Percentiles rank a stretch among this genome's conserved stretches.
Evolutionary conservation across 441 rosid genomes (phyloP).

Genomic region (Hypseocharis bilobata): DNA sequence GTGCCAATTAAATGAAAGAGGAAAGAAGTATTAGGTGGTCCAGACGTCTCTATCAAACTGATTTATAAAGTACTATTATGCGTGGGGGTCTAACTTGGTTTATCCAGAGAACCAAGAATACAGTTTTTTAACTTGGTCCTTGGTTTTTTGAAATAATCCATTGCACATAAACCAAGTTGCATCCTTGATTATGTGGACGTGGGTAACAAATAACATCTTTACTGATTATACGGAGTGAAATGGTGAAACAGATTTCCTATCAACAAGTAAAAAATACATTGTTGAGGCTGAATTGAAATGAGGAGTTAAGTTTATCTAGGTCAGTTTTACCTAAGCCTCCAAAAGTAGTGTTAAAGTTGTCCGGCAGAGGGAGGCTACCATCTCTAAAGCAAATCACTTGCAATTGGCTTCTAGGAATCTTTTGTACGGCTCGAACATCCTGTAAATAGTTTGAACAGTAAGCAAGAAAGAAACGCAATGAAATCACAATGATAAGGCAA

Average conservation of each 20-base stretch:
- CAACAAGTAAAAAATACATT: neutral
- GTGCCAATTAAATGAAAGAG: neutral
- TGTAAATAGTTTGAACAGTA: neutral
- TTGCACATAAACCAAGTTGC: too few relatives aligned
- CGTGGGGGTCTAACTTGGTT: neutral
- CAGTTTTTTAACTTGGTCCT: too few relatives aligned
- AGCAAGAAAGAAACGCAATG: neutral
- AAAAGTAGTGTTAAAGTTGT: constrained; percentile 4
- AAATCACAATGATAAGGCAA: neutral
- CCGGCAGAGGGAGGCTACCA: constrained; percentile 8
- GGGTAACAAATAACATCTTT: too few relatives aligned
- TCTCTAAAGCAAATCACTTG: constrained; percentile 7
- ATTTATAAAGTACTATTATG: neutral
- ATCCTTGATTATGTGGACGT: too few relatives aligned
- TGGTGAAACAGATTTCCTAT: neutral
- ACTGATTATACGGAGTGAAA: too few relatives aligned
- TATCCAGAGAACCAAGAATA: too few relatives aligned
- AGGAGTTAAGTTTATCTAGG: neutral
- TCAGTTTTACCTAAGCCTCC: constrained; percentile 3
- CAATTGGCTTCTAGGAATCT: constrained; percentile 3
- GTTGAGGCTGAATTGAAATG: neutral
- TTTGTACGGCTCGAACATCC: neutral
- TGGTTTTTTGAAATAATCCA: too few relatives aligned
- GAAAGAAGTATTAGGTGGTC: neutral
- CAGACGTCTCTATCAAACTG: neutral